Base-by-base conservation (phyloP, 495 filamentous ascomycete genomes). In the Daldinia loculata region DNA sequence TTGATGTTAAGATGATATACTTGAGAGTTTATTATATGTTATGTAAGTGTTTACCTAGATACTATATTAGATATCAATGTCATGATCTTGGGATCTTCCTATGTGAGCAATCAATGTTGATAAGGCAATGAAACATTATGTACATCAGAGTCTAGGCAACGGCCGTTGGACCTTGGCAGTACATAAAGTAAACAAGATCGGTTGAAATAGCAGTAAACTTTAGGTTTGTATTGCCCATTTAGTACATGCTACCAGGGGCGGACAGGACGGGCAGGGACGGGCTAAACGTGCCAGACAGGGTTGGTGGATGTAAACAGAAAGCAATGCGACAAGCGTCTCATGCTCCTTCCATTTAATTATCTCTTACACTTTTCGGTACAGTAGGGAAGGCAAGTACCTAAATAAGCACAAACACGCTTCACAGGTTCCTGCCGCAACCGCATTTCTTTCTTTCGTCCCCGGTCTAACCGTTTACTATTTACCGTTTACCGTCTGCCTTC, bases 271-370 rank as follows among this genome's bases (percentile, higher is more conserved):
- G 57, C 59, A 43, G 36, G 50, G 11, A 30, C 24, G 32, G 63
- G 51, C 59, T 55, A 67, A 51, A 66, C 29, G 50, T 63, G 22
- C 30, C 30, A 64, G 48, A 53, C 70, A 68, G 70, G 70, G 70
- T 72, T 72, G 50, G 14, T 62, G 26, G 61, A 53, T 72, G 70
- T 72, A 72, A 72, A 72, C 69, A 72, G 27, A 63, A 43, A 45
- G 41, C 27, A 51, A 67, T 41, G 30, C 59, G 48, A 67, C 36
- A 63, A 48, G 45, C 43, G 69, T 72, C 56, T 67, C 64, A 67
- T 58, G 32, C 52, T 64, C 60, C 52, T 71, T 59, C 63, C 39
- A 51, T 61, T 61, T 66, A 61, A 67, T 67, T 45, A 60, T 50
- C 27, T 56, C 53, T 56, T 48, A 24, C 43, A 48, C 43, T 24